phyloP scores from a whole-genome alignment of 345 rosid species.

The Syzygium aromaticum region DNA sequence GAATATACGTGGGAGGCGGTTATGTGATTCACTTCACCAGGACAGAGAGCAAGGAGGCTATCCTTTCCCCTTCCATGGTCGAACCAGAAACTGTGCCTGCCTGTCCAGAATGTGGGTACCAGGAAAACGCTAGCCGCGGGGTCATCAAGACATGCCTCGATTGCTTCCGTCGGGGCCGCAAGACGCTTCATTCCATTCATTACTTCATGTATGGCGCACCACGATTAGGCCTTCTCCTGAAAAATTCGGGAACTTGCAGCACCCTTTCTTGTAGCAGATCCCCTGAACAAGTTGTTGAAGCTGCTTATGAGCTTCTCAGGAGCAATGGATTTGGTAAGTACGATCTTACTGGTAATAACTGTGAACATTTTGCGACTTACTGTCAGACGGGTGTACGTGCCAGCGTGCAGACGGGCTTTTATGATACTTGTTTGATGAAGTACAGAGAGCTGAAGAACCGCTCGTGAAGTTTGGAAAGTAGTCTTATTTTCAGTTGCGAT shows the following conservation, averaged over 20 bases:
- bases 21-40: background rate
- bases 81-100: background rate
- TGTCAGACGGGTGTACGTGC: background rate
- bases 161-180: background rate
- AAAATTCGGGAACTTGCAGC: background rate
- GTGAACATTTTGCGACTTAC: background rate
- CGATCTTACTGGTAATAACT: background rate
- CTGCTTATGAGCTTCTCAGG: background rate
- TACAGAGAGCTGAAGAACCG: background rate
- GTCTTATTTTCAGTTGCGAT: background rate
- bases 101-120: background rate
- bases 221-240: background rate
- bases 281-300: background rate
- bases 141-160: background rate
- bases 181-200: background rate
- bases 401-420: background rate
- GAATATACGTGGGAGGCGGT: slow-evolving; percentile 7
- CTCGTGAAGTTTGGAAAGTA: background rate
- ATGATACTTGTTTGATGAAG: background rate
- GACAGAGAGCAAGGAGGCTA: background rate
- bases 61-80: background rate
- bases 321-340: background rate
- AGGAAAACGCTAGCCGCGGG: background rate
- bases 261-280: background rate
- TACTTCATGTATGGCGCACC: background rate